These are phyloP conservation scores for Coemansia sp. DNA, from an alignment of 192 early-diverging fungal species.

Conservation along the genomic window DNA sequence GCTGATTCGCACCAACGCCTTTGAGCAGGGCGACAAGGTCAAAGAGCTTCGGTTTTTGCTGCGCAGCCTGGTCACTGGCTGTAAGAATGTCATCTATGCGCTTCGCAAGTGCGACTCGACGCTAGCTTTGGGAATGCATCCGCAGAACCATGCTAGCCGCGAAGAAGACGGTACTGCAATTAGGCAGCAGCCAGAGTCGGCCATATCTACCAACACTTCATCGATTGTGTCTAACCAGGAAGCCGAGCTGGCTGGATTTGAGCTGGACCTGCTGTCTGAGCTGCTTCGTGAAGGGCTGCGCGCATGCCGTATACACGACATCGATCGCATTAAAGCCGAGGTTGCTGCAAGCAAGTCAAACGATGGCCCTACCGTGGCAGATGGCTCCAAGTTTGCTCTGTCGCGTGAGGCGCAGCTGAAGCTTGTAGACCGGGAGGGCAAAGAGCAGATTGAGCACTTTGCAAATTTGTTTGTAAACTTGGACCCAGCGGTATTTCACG, in stretches of 20 bases:
- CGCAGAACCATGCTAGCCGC: neutral
- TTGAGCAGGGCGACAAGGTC: conserved; percentile 47
- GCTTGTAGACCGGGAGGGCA: conserved; percentile 76
- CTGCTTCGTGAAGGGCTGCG: conserved; percentile 51
- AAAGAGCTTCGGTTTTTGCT: conserved; percentile 82
- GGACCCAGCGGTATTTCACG: conserved; percentile 90
- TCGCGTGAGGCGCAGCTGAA: conserved; percentile 56
- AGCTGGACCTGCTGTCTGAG: conserved; percentile 42
- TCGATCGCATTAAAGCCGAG: conserved; percentile 29
- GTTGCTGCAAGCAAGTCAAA: conserved; percentile 8
- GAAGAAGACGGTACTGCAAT: conserved; percentile 7
- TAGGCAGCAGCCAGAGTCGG: neutral
- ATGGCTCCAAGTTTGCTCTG: neutral
- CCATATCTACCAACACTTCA: neutral
- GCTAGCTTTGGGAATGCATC: conserved; percentile 44
- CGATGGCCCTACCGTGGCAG: neutral
- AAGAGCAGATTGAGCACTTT: conserved; percentile 91
- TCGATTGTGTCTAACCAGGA: conserved; percentile 30
- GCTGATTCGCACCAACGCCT: conserved; percentile 46
- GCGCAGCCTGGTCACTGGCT: conserved; percentile 83
- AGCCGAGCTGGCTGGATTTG: conserved; percentile 43
- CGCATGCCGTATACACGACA: conserved; percentile 49
- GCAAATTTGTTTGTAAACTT: conserved; percentile 76
- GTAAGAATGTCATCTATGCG: conserved; percentile 76
- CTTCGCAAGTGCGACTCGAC: conserved; percentile 71